A percentile compares a stretch with the other conserved stretches of the same genome.
phyloP scores from a whole-genome alignment of 306 rosid genomes.

The Morella rubra region DNA sequence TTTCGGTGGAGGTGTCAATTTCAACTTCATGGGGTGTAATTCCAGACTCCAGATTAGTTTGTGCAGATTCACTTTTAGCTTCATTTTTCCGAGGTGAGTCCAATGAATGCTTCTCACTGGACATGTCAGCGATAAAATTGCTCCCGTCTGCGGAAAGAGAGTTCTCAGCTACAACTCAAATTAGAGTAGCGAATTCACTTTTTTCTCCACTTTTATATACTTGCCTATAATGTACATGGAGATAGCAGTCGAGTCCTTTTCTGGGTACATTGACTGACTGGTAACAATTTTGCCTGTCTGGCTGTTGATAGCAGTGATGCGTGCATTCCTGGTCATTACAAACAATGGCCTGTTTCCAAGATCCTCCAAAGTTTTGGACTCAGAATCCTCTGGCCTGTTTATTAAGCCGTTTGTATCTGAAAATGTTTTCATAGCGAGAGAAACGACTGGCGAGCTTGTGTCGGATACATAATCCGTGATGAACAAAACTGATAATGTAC shows the following conservation, averaged over 20 bases:
- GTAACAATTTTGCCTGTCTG: conserved; percentile 51
- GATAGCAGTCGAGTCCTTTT: conserved; percentile 50
- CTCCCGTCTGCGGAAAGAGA: conserved; percentile 51
- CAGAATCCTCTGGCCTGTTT: conserved; percentile 40
- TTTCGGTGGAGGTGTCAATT: conserved; percentile 32
- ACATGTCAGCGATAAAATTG: conserved; percentile 38
- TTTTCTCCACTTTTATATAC: conserved; percentile 33
- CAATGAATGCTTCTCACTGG: conserved; percentile 34
- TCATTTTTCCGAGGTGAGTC: conserved; percentile 36
- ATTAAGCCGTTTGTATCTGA: conserved; percentile 39
- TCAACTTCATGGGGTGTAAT: conserved; percentile 44
- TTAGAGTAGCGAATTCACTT: conserved; percentile 17
- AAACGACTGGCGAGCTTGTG: conserved; percentile 53
- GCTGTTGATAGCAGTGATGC: conserved; percentile 49
- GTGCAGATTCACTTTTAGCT: conserved; percentile 31
- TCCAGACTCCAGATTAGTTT: conserved; percentile 42
- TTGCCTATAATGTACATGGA: conserved; percentile 71
- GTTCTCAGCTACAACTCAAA: conserved; percentile 18
- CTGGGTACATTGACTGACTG: conserved; percentile 39
- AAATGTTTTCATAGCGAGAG: conserved; percentile 51
- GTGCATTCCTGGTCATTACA: conserved; percentile 53
- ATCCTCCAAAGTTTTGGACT: conserved; percentile 39
- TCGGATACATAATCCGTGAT: conserved; percentile 50
- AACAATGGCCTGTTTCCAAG: conserved; percentile 47
- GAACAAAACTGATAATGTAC: conserved; percentile 59